Evolutionary conservation across 768 basidiomycete species (phyloP).

Genomic region (Kockovaella imperatae): DNA sequence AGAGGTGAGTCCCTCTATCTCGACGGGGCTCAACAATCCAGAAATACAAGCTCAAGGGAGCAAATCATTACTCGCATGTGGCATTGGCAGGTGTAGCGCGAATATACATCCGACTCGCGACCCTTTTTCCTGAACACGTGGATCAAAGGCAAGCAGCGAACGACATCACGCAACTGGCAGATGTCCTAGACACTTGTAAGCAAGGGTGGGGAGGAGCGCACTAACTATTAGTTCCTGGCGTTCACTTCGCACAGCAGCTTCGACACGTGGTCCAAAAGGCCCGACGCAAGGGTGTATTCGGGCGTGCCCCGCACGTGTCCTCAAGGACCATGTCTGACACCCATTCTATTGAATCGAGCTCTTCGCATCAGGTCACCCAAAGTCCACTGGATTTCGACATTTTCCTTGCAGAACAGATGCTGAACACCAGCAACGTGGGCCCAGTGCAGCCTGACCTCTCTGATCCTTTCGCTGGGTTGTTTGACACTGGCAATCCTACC

Average conservation of each 20-base stretch:
- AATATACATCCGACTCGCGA: constrained; percentile 14
- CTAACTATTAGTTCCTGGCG: constrained; percentile 1
- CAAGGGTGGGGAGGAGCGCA: neutral
- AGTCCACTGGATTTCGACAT: too few relatives aligned
- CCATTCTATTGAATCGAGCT: too few relatives aligned
- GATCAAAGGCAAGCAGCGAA: constrained; percentile 8
- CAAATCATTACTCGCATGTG: constrained; percentile 15
- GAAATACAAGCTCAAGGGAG: constrained; percentile 14
- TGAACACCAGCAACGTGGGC: too few relatives aligned
- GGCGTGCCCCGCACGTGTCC: too few relatives aligned
- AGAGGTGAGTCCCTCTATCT: constrained; percentile 7
- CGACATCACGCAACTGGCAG: constrained; percentile 11
- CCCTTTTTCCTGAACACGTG: constrained; percentile 8
- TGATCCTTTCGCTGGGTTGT: too few relatives aligned
- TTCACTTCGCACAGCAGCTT: neutral
- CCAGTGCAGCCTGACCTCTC: too few relatives aligned
- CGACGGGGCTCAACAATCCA: neutral
- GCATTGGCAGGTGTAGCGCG: constrained; percentile 8
- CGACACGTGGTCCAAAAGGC: neutral
- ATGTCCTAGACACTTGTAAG: constrained; percentile 12
- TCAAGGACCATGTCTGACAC: too few relatives aligned
- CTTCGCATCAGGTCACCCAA: too few relatives aligned
- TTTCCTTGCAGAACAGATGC: too few relatives aligned
- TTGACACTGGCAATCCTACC: too few relatives aligned
- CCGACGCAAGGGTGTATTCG: too few relatives aligned